Conservation (phyloP, 1,284 basidiomycete species). For the Ganoderma sp. region DNA sequence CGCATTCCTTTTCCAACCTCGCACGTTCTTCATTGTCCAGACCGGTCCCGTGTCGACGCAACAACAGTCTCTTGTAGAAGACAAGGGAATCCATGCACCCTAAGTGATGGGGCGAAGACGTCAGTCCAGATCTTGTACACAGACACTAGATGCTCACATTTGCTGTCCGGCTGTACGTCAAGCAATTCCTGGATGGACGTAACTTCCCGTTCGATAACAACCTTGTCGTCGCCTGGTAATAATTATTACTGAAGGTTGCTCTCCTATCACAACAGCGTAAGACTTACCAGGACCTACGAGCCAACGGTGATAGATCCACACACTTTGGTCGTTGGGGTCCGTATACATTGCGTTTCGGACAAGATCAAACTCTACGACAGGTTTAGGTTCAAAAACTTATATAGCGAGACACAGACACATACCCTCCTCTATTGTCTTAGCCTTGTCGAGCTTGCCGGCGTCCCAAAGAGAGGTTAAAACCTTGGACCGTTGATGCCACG, state of each 20-base stretch:
- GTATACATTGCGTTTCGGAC: slow-evolving; percentile 81
- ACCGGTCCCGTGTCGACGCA: slow-evolving; percentile 47
- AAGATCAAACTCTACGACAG: neutral
- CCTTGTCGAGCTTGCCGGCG: slow-evolving; percentile 54
- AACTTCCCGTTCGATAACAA: slow-evolving; percentile 80
- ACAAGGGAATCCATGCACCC: slow-evolving; percentile 95
- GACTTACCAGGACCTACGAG: slow-evolving; percentile 77
- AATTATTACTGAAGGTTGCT: neutral
- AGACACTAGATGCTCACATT: slow-evolving; percentile 61
- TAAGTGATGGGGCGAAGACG: slow-evolving; percentile 39
- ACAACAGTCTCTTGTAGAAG: slow-evolving; percentile 72
- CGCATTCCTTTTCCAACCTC: slow-evolving; percentile 55
- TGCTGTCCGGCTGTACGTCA: slow-evolving; percentile 69
- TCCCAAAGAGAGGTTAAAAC: slow-evolving; percentile 76
- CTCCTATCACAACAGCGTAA: neutral
- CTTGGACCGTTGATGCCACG: slow-evolving; percentile 98
- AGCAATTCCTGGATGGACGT: slow-evolving; percentile 83
- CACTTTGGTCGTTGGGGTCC: slow-evolving; percentile 94
- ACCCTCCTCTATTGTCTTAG: slow-evolving; percentile 71
- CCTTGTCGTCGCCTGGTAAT: slow-evolving; percentile 53
- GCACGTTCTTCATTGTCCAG: slow-evolving; percentile 42
- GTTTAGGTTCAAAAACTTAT: slow-evolving; percentile 51
- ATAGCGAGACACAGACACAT: slow-evolving; percentile 78
- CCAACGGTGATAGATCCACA: slow-evolving; percentile 99
- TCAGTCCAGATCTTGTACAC: neutral